Evolutionary conservation across 2,329 filamentous ascomycete species (phyloP).

Genomic region (Diaporthe longicolla): DNA sequence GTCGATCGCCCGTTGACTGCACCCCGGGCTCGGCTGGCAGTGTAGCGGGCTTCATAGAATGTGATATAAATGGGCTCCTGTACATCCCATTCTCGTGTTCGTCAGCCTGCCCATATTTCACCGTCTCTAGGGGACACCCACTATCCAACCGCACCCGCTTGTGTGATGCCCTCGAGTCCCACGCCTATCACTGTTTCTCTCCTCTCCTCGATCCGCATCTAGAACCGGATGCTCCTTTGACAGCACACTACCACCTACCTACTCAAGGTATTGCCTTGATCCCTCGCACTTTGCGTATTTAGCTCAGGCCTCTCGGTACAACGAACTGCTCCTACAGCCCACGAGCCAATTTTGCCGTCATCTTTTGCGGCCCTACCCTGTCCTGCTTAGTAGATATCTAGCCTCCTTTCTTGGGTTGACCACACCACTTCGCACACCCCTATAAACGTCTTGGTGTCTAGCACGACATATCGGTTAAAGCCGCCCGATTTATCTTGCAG

Average conservation of each 20-base stretch:
- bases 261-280: slow-evolving; percentile 39
- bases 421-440: slow-evolving; percentile 16
- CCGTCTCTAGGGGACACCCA: not conserved
- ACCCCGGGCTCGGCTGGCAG: slow-evolving; percentile 28
- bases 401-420: slow-evolving; percentile 23
- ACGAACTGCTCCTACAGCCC: slow-evolving; percentile 24
- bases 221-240: slow-evolving; percentile 25
- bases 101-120: slow-evolving; percentile 27
- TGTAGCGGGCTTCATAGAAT: slow-evolving; percentile 28
- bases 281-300: slow-evolving; percentile 10
- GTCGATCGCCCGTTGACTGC: slow-evolving; percentile 39
- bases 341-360: slow-evolving; percentile 34
- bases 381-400: slow-evolving; percentile 20
- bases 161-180: slow-evolving; percentile 13
- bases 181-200: slow-evolving; percentile 7
- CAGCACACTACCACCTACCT: slow-evolving; percentile 42
- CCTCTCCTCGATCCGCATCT: slow-evolving; percentile 30
- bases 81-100: slow-evolving; percentile 23
- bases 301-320: slow-evolving; percentile 35
- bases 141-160: slow-evolving; percentile 16
- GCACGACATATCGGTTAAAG: not conserved
- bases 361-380: slow-evolving; percentile 6
- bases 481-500: not conserved
- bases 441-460: slow-evolving; percentile 3
- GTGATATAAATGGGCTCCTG: slow-evolving; percentile 37